Evolutionary conservation across 1,284 basidiomycete genomes (phyloP), one percentile per base, ranked within the genome.

Genomic region (Ceratobasidium sp.): DNA sequence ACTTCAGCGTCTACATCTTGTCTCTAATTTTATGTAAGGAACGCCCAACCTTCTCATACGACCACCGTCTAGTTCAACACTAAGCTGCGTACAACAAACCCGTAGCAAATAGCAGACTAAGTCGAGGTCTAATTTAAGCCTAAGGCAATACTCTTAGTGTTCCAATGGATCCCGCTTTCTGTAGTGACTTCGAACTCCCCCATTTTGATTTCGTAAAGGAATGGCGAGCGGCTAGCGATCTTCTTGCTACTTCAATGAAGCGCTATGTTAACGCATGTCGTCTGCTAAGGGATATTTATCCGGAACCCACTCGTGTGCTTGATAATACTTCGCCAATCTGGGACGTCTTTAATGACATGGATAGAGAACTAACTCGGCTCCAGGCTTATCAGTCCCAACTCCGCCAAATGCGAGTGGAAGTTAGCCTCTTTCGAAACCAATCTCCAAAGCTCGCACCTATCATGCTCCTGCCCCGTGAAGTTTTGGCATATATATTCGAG

Each of bases 401-500:
- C 17, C 12, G 46, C 12, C 46, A 48, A 17, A 7, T 17, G 2
- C 46, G 17, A 48, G 17, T 17, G 17, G 46, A 10, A 1, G 17
- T 48, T 10, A 48, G 46, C 46, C 46, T 2, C 3, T 1, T 7
- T 48, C 10, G 46, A 17, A 48, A 57, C n/a, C 54, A 12, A 15
- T 15, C 57, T 38, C 2, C 26, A 15, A 26, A 61, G 7, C 46
- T 48, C 3, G 48, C 50, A 28, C 17, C 50, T 6, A 40, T 69
- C 33, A 56, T 40, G 3, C 46, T 28, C 20, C 48, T 54, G 13
- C 67, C 67, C 38, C 67, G 26, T 17, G 67, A 69, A 38, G 56
- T 69, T 17, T n/a, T 69, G 5, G n/a, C 28, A 2, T 38, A 56
- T 42, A 56, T 71, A 54, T 69, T 69, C 38, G 33, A 54, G 15